Evolutionary conservation across 2,329 filamentous ascomycete species (phyloP).

Genomic region (Hypomyces rosellus): DNA sequence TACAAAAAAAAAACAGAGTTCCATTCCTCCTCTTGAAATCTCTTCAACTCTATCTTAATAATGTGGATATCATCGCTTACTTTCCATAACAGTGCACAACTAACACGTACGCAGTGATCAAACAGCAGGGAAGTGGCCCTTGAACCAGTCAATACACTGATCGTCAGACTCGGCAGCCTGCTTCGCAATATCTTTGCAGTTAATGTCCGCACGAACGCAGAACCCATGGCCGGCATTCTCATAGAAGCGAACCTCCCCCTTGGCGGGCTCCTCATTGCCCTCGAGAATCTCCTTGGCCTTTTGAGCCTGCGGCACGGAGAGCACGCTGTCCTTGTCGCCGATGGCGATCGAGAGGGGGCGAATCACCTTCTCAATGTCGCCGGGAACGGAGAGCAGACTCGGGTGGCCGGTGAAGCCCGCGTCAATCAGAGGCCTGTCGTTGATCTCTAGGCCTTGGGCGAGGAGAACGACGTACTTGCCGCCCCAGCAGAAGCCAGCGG

Average conservation of each 20-base stretch:
- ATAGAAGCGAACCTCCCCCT: constrained; percentile 33
- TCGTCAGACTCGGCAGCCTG: constrained; percentile 26
- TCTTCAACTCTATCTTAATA: too few species aligned
- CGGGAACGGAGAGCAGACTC: constrained; percentile 39
- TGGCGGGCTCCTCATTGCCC: constrained; percentile 24
- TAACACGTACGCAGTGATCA: too few species aligned
- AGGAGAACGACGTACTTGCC: constrained; percentile 49
- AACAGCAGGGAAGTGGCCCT: constrained; percentile 14
- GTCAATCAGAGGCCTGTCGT: constrained; percentile 38
- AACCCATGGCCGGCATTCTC: constrained; percentile 37
- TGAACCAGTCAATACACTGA: constrained; percentile 30
- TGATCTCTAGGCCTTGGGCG: constrained; percentile 28
- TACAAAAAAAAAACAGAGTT: too few species aligned
- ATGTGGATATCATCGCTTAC: too few species aligned
- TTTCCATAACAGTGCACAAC: too few species aligned
- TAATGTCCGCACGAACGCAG: constrained; percentile 27
- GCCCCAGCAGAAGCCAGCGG: constrained; percentile 59
- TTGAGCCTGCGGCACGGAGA: constrained; percentile 28
- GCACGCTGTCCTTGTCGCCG: constrained; percentile 37
- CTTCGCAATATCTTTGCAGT: constrained; percentile 17
- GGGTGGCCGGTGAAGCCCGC: constrained; percentile 49
- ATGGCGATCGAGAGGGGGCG: constrained; percentile 42
- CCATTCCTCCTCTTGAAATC: too few species aligned
- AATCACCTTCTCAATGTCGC: constrained; percentile 39
- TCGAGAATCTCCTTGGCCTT: constrained; percentile 29